Conservation (phyloP, 202 grass and related monocot species). For the Cymbopogon flexuosus region DNA sequence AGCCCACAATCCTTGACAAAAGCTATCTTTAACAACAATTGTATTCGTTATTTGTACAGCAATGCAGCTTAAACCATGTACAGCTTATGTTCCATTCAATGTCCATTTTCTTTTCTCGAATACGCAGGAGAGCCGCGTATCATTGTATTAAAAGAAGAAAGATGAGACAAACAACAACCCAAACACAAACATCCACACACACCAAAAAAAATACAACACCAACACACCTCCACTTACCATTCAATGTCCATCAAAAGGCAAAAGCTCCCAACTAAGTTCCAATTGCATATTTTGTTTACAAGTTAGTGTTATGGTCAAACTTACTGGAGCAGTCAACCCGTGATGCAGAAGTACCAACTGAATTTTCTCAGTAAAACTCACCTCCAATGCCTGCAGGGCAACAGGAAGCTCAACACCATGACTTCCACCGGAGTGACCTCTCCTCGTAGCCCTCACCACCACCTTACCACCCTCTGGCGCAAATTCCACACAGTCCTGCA, state of each 20-base stretch:
- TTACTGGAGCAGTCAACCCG: background rate
- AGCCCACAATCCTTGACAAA: background rate
- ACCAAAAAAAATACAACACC: no score
- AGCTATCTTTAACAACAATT: background rate
- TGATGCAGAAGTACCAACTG: background rate
- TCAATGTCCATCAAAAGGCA: background rate
- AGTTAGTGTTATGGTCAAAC: background rate
- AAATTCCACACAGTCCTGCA: constrained; percentile 56
- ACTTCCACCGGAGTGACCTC: background rate
- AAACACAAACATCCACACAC: no score
- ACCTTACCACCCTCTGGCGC: constrained; percentile 47
- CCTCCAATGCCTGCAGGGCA: constrained; percentile 71
- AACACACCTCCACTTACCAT: no score
- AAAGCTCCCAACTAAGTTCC: constrained; percentile 4
- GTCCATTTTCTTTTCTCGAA: background rate
- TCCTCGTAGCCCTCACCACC: constrained; percentile 44
- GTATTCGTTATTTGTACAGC: background rate
- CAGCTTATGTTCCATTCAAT: background rate
- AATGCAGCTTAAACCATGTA: constrained; percentile 3
- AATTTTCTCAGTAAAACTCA: constrained; percentile 37
- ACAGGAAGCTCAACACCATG: constrained; percentile 43
- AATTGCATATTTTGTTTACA: constrained; percentile 6
- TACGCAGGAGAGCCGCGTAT: no score
- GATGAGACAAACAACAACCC: no score
- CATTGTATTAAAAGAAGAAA: no score